Evolutionary conservation across 805 yeast species (phyloP).

Genomic region (Lipomyces yamadae): DNA sequence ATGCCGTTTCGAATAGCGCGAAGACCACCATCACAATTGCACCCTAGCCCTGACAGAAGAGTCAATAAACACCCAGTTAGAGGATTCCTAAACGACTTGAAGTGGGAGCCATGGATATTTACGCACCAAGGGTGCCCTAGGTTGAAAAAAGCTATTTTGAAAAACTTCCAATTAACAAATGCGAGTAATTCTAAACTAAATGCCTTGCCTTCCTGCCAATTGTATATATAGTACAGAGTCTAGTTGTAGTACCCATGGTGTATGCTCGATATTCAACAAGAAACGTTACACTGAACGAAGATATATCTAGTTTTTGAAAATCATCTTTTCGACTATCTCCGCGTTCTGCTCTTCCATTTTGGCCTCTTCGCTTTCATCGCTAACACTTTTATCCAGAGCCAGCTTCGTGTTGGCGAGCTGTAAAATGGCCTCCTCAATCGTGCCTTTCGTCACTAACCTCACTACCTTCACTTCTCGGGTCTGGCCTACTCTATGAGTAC

Average conservation of each 20-base stretch:
- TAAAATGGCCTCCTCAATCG: conserved; percentile 89
- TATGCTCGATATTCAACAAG: background rate
- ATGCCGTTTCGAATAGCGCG: background rate
- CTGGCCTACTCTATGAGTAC: conserved; percentile 98
- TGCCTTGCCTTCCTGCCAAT: background rate
- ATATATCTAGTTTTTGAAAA: conserved; percentile 38
- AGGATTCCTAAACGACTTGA: no score
- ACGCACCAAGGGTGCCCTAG: background rate
- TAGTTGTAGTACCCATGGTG: background rate
- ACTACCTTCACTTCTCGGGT: conserved; percentile 78
- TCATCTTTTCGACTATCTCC: conserved; percentile 46
- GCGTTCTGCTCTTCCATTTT: conserved; percentile 48
- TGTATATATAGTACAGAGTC: conserved; percentile 1
- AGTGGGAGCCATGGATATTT: background rate
- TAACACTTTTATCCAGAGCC: conserved; percentile 68
- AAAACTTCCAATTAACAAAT: background rate
- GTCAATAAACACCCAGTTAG: no score
- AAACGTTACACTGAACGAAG: background rate
- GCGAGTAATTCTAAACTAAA: background rate
- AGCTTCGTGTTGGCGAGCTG: conserved; percentile 87
- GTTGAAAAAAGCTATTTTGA: background rate
- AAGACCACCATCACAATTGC: no score
- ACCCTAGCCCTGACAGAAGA: no score
- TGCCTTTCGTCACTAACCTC: conserved; percentile 69
- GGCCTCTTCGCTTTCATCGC: conserved; percentile 44